Evolutionary conservation across 495 filamentous ascomycete genomes (phyloP).

Genomic region (Daldinia vernicosa): DNA sequence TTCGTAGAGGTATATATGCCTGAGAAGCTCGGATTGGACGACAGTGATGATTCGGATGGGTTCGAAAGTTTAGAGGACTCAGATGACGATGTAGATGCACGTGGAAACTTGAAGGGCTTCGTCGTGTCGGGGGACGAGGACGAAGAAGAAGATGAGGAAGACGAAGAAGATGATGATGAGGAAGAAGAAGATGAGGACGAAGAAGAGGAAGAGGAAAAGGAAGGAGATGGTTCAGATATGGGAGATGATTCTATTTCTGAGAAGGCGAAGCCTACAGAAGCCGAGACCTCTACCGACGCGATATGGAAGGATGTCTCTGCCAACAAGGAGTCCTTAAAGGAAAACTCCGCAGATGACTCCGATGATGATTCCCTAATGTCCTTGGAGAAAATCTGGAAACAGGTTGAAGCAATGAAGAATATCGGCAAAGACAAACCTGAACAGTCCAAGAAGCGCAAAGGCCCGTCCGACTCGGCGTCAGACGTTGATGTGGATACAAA

Average conservation of each 20-base stretch:
- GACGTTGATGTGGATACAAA: background rate
- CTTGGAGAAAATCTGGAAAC: slow-evolving; percentile 10
- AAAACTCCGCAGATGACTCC: slow-evolving; percentile 11
- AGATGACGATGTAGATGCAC: slow-evolving; percentile 53
- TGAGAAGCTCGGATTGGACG: slow-evolving; percentile 47
- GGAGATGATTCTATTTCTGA: slow-evolving; percentile 34
- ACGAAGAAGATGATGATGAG: slow-evolving; percentile 45
- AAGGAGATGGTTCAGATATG: slow-evolving; percentile 35
- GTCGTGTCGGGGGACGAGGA: slow-evolving; percentile 61
- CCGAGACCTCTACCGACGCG: background rate
- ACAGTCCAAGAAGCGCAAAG: slow-evolving; percentile 10
- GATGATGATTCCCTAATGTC: slow-evolving; percentile 25
- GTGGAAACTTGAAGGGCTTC: slow-evolving; percentile 65
- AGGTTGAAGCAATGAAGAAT: background rate
- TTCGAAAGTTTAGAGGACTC: slow-evolving; percentile 43
- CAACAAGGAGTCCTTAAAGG: slow-evolving; percentile 5
- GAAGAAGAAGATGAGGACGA: slow-evolving; percentile 42
- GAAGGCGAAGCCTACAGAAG: background rate
- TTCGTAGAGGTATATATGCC: slow-evolving; percentile 82
- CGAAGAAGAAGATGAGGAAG: slow-evolving; percentile 28
- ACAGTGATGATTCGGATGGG: slow-evolving; percentile 39
- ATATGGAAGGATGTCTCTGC: background rate
- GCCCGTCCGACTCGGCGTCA: slow-evolving; percentile 6
- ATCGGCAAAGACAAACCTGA: background rate
- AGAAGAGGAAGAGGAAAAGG: background rate